These are phyloP conservation scores for Globisporangium spiculum DNA, from an alignment of 352 stramenopile genomes.

Conservation along the genomic window DNA sequence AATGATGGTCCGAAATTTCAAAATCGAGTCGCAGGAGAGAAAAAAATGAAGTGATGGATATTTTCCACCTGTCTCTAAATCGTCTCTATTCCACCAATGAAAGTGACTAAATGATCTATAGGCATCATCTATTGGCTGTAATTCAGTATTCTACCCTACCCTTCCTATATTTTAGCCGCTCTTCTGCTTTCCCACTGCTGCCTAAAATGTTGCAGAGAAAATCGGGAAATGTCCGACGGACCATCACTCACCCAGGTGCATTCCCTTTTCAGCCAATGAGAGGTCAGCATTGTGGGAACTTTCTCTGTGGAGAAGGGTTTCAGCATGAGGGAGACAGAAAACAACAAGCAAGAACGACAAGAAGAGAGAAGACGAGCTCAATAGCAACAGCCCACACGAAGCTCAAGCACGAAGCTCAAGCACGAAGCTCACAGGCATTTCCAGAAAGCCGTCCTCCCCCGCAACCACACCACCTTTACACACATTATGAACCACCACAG, in stretches of 20 bases:
- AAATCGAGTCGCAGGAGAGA: not conserved
- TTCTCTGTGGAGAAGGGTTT: conserved; percentile 22
- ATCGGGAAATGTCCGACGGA: conserved; percentile 1
- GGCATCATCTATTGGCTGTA: not conserved
- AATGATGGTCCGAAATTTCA: conserved; percentile 4
- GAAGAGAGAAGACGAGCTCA: not conserved
- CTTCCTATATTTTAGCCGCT: not conserved
- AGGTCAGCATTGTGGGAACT: conserved; percentile 21
- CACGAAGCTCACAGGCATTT: conserved; percentile 3
- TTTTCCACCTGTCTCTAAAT: not conserved
- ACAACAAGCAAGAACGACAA: not conserved
- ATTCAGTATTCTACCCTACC: not conserved
- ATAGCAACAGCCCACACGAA: not conserved
- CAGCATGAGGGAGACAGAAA: not conserved
- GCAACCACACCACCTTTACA: conserved; percentile 6
- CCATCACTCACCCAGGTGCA: conserved; percentile 23
- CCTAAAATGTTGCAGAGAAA: conserved; percentile 9
- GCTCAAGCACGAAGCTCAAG: too few species aligned
- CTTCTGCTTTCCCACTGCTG: not conserved
- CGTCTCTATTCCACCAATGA: not conserved
- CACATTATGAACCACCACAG: conserved; percentile 14
- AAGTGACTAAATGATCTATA: not conserved
- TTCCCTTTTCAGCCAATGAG: conserved; percentile 30
- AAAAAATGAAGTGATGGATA: not conserved
- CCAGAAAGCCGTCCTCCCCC: conserved; percentile 5